Conservation (phyloP, 192 early-diverging fungal genomes). For the Gamsiella multidivaricata region DNA sequence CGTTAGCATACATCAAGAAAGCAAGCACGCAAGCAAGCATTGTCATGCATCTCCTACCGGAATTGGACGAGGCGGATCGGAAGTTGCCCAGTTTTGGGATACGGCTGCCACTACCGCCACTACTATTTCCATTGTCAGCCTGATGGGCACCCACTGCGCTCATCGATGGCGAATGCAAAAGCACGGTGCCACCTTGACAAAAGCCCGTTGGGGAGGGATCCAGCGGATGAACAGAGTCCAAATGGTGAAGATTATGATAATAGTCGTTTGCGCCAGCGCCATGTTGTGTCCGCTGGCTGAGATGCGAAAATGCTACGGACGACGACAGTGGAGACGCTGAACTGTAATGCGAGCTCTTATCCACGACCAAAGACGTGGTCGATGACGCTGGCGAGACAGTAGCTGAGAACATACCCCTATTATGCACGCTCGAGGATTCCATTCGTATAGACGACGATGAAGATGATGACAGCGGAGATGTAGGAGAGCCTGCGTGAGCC, state of each 20-base stretch:
- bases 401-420: not conserved
- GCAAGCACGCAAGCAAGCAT: too few relatives aligned
- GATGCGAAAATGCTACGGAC: not conserved
- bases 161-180: not conserved
- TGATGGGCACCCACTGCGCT: not conserved
- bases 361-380: constrained; percentile 11
- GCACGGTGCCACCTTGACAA: too few relatives aligned
- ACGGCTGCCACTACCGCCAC: constrained; percentile 5
- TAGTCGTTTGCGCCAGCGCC: not conserved
- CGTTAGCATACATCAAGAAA: too few relatives aligned
- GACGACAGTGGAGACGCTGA: not conserved
- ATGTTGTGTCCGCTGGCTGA: not conserved
- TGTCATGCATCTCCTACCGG: constrained; percentile 5
- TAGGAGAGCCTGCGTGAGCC: constrained; percentile 10
- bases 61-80: constrained; percentile 13
- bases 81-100: constrained; percentile 14
- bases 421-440: not conserved
- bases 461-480: constrained; percentile 23
- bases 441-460: constrained; percentile 30
- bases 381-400: constrained; percentile 34
- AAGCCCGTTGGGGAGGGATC: constrained; percentile 11
- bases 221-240: constrained; percentile 28
- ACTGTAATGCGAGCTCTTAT: not conserved
- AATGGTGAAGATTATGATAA: not conserved
- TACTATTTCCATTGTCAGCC: not conserved